Evolutionary conservation across 768 basidiomycete species (phyloP).

Genomic region (Termitomyces sp.): DNA sequence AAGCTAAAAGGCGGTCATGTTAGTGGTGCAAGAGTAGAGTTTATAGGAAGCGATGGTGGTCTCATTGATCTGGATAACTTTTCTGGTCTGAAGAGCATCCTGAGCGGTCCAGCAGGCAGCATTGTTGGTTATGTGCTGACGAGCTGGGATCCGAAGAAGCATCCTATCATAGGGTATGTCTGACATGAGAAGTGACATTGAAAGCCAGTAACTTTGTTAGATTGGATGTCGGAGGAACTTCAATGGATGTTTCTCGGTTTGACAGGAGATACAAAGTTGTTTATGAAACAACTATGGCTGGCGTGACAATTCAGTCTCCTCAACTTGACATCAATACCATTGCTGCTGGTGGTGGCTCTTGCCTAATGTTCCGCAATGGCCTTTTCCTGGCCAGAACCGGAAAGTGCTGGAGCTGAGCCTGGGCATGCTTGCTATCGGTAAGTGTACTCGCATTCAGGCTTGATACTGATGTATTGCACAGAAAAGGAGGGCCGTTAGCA

Average conservation of each 20-base stretch:
- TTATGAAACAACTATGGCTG: slow-evolving; percentile 94
- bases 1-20: slow-evolving; percentile 61
- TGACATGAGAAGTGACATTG: neutral
- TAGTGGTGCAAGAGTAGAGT: slow-evolving; percentile 76
- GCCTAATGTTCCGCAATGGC: slow-evolving; percentile 86
- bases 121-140: slow-evolving; percentile 94
- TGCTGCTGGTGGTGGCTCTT: slow-evolving; percentile 92
- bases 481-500: slow-evolving; percentile 89
- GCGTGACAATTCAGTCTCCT: slow-evolving; percentile 88
- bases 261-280: slow-evolving; percentile 90
- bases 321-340: slow-evolving; percentile 96
- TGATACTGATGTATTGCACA: slow-evolving; percentile 24
- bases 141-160: slow-evolving; percentile 78
- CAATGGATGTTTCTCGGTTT: slow-evolving; percentile 93
- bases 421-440: slow-evolving; percentile 91
- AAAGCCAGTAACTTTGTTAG: slow-evolving; percentile 32
- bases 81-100: slow-evolving; percentile 89
- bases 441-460: neutral
- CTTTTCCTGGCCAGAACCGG: slow-evolving; percentile 89
- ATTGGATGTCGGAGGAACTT: slow-evolving; percentile 92
- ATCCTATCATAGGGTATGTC: slow-evolving; percentile 82
- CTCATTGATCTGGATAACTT: slow-evolving; percentile 80
- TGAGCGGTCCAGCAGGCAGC: slow-evolving; percentile 93
- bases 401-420: slow-evolving; percentile 91
- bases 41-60: slow-evolving; percentile 95